Conservation (phyloP, 495 filamentous ascomycete species). For the Penicillium samsonianum region DNA sequence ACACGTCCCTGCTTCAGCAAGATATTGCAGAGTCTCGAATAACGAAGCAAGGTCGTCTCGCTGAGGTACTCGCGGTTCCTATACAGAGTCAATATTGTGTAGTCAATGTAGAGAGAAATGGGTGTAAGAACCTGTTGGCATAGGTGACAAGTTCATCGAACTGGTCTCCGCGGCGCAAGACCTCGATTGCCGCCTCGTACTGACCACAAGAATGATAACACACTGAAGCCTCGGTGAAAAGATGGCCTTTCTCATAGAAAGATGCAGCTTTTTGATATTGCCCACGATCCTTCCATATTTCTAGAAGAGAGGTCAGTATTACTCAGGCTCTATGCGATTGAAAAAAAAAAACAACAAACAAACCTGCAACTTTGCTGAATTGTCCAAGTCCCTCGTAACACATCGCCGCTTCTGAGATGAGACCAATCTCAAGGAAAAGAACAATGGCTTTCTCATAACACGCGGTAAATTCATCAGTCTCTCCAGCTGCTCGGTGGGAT, state of each 20-base stretch:
- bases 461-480: conserved; percentile 8
- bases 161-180: conserved; percentile 30
- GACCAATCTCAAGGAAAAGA: conserved; percentile 10
- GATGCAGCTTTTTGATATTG: conserved; percentile 21
- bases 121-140: conserved; percentile 12
- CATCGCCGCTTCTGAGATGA: conserved; percentile 8
- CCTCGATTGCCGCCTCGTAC: conserved; percentile 35
- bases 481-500: conserved; percentile 5
- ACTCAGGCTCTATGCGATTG: neutral
- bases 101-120: too few species aligned
- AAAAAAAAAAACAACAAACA: too few species aligned
- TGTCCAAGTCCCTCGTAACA: conserved; percentile 19
- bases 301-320: conserved; percentile 3
- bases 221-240: conserved; percentile 19
- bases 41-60: conserved; percentile 8
- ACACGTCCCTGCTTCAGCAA: conserved; percentile 33
- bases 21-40: conserved; percentile 30
- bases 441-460: conserved; percentile 20
- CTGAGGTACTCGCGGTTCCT: conserved; percentile 12
- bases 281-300: conserved; percentile 15
- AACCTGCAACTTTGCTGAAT: conserved; percentile 18
- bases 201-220: conserved; percentile 15
- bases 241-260: conserved; percentile 16
- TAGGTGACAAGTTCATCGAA: conserved; percentile 31
- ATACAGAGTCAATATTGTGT: neutral